Evolutionary conservation across 495 filamentous ascomycete species (phyloP).

Genomic region (Daldinia caldariorum): DNA sequence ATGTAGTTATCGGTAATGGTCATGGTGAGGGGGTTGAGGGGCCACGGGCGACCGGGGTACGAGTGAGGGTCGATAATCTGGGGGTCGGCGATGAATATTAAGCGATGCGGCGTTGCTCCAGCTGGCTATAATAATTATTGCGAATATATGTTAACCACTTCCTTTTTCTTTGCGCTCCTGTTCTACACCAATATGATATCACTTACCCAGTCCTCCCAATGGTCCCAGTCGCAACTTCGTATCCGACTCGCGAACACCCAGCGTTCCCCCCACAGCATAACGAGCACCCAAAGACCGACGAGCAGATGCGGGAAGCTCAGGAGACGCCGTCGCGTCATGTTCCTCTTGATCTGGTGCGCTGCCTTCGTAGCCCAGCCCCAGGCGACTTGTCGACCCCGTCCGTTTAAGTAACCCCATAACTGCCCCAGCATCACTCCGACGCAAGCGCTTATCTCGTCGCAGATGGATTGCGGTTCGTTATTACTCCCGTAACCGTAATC

Average conservation of each 20-base stretch:
- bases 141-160: slow-evolving; percentile 25
- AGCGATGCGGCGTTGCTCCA: slow-evolving; percentile 80
- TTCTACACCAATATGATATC: not conserved
- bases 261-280: slow-evolving; percentile 89
- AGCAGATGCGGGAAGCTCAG: slow-evolving; percentile 72
- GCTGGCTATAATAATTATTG: slow-evolving; percentile 64
- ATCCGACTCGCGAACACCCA: slow-evolving; percentile 75
- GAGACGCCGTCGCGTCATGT: slow-evolving; percentile 56
- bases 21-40: slow-evolving; percentile 79
- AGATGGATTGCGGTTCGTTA: slow-evolving; percentile 45
- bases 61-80: slow-evolving; percentile 97
- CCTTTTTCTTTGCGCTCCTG: slow-evolving; percentile 1
- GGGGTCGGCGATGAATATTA: slow-evolving; percentile 93
- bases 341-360: slow-evolving; percentile 50
- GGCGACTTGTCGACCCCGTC: slow-evolving; percentile 50
- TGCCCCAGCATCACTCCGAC: slow-evolving; percentile 39
- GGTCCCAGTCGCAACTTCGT: slow-evolving; percentile 78
- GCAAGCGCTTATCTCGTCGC: slow-evolving; percentile 45
- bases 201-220: slow-evolving; percentile 94
- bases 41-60: slow-evolving; percentile 93
- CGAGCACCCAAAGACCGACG: slow-evolving; percentile 76
- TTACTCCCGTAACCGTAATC: slow-evolving; percentile 35
- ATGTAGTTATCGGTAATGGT: slow-evolving; percentile 90
- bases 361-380: slow-evolving; percentile 40
- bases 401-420: slow-evolving; percentile 49